phyloP scores from a whole-genome alignment of 2,329 filamentous ascomycete species.

The Calonectria leucothoes region DNA sequence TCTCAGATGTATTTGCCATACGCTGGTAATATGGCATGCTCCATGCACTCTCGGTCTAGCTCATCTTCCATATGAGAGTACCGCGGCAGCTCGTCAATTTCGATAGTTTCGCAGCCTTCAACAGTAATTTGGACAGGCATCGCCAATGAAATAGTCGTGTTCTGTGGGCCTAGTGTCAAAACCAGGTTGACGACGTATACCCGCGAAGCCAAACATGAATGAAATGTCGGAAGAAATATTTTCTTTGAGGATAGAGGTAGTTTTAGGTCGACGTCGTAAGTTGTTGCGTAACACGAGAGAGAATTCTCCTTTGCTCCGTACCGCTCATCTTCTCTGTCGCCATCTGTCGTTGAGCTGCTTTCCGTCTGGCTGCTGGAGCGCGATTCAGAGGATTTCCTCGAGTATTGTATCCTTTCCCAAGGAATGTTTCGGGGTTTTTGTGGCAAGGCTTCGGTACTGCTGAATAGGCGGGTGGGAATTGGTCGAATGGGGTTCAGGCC shows the following conservation, averaged over 20 bases:
- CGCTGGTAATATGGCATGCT: neutral
- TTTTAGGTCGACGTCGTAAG: conserved; percentile 3
- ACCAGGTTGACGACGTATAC: conserved; percentile 26
- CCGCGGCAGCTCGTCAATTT: neutral
- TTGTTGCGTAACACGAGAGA: neutral
- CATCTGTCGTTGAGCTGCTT: neutral
- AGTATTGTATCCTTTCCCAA: neutral
- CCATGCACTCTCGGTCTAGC: neutral
- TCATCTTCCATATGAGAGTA: neutral
- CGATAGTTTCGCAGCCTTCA: neutral
- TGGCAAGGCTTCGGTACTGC: neutral
- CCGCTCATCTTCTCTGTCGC: neutral
- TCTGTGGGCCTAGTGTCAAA: conserved; percentile 9
- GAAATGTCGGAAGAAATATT: conserved; percentile 31
- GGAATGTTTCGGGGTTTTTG: neutral
- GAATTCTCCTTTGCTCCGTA: neutral
- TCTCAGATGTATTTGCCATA: neutral
- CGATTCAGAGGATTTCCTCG: neutral
- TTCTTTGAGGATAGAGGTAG: conserved; percentile 23
- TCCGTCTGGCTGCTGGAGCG: neutral
- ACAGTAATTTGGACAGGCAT: conserved; percentile 30
- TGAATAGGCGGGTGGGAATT: neutral
- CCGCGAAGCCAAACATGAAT: conserved; percentile 32
- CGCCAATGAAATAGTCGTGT: conserved; percentile 20
- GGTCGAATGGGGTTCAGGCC: neutral